phyloP scores from a whole-genome alignment of 768 basidiomycete species.

The Leccinum barrowsii region DNA sequence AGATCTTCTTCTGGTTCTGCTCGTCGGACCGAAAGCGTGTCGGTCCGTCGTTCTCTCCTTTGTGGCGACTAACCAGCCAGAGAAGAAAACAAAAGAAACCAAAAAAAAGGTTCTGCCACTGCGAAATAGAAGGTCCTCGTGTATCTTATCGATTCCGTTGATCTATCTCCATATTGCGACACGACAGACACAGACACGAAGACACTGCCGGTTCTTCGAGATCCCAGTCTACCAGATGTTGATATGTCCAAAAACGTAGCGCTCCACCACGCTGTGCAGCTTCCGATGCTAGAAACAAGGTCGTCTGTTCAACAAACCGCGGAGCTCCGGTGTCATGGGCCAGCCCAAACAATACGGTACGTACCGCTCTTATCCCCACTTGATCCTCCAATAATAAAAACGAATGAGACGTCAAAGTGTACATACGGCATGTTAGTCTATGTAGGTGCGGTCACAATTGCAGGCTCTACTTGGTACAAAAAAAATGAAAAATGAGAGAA shows the following conservation, averaged over 20 bases:
- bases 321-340: conserved; percentile 24
- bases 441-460: conserved; percentile 14
- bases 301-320: conserved; percentile 21
- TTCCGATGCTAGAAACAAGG: conserved; percentile 4
- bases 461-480: conserved; percentile 25
- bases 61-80: not conserved
- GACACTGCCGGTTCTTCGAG: conserved; percentile 7
- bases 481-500: conserved; percentile 17
- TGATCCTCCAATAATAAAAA: conserved; percentile 5
- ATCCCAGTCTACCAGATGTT: conserved; percentile 9
- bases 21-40: not conserved
- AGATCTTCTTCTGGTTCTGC: not conserved
- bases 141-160: conserved; percentile 21
- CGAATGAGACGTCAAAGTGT: conserved; percentile 19
- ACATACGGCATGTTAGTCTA: conserved; percentile 24
- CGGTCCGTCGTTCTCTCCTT: not conserved
- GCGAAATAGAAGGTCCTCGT: conserved; percentile 2
- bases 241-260: conserved; percentile 8
- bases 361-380: conserved; percentile 22
- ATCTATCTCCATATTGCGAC: conserved; percentile 13
- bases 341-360: conserved; percentile 11
- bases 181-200: not conserved
- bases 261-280: not conserved
- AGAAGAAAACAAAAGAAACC: not conserved
- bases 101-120: not conserved